Percentiles rank a stretch among this genome's conserved stretches.
phyloP scores from a whole-genome alignment of 225 moss, liverwort and hornwort genomes.

The Anthoceros angustus region DNA sequence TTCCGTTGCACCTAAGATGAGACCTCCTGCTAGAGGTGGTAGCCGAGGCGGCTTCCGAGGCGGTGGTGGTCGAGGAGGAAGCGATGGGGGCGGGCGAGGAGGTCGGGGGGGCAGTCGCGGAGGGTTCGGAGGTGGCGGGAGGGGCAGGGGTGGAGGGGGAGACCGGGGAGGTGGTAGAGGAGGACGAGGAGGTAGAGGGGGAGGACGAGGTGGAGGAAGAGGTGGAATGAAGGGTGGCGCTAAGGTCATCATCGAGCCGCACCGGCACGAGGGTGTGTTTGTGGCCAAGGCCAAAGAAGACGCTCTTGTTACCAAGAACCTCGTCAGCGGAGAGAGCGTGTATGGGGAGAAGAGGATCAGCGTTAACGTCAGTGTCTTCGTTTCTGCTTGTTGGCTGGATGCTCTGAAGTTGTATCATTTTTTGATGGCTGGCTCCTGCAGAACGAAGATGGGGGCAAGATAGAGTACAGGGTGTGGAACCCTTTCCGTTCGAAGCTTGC shows the following conservation, averaged over 20 bases:
- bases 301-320: constrained; percentile 76
- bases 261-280: constrained; percentile 83
- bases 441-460: constrained; percentile 60
- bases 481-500: constrained; percentile 89
- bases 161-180: constrained; percentile 26
- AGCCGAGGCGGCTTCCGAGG: too few species aligned
- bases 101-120: constrained; percentile 24
- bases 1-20: too few species aligned
- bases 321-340: constrained; percentile 73
- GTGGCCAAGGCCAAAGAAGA: constrained; percentile 89
- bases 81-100: constrained; percentile 31
- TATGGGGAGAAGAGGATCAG: constrained; percentile 92
- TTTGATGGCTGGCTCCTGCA: background rate
- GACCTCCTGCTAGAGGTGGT: too few species aligned
- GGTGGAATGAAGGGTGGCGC: constrained; percentile 89
- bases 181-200: constrained; percentile 30
- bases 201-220: constrained; percentile 41
- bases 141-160: constrained; percentile 24
- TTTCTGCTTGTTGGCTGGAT: background rate
- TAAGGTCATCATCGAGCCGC: constrained; percentile 80
- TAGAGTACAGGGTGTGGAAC: constrained; percentile 92
- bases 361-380: constrained; percentile 22
- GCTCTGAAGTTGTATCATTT: background rate
- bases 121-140: constrained; percentile 24
- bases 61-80: too few species aligned